These are phyloP conservation scores for Gardenia jasminoides DNA, from an alignment of 257 asterid genomes.

Conservation along the genomic window DNA sequence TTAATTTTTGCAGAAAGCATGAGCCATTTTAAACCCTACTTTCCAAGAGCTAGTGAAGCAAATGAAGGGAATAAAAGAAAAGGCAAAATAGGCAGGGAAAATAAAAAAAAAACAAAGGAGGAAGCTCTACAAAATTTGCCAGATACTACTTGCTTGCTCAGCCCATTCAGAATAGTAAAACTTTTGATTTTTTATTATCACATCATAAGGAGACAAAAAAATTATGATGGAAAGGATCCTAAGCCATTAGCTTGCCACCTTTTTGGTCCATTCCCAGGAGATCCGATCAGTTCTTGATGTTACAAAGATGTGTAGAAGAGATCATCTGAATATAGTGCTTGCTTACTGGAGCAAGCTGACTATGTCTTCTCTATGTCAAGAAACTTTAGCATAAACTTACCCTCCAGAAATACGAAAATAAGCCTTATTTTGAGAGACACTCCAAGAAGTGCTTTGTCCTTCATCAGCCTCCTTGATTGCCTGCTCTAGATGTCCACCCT, in stretches of 20 bases:
- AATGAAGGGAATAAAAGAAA: no score
- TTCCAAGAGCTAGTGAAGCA: background rate
- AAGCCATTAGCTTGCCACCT: no score
- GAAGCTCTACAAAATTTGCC: no score
- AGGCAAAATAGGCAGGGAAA: no score
- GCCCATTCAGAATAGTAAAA: no score
- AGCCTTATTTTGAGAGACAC: constrained; percentile 80
- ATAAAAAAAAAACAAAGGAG: no score
- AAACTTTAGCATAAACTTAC: constrained; percentile 41
- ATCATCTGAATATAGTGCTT: background rate
- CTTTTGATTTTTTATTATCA: no score
- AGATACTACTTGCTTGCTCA: no score
- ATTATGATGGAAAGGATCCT: no score
- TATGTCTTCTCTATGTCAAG: background rate
- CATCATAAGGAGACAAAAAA: no score
- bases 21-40: background rate
- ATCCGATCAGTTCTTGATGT: background rate
- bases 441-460: constrained; percentile 72
- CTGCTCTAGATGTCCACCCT: constrained; percentile 90
- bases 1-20: background rate
- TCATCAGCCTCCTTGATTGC: constrained; percentile 78
- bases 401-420: constrained; percentile 98
- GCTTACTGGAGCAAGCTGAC: background rate
- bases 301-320: background rate
- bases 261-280: no score